Conservation (phyloP, 1,284 basidiomycete species). For the Hymenochaete sp. region DNA sequence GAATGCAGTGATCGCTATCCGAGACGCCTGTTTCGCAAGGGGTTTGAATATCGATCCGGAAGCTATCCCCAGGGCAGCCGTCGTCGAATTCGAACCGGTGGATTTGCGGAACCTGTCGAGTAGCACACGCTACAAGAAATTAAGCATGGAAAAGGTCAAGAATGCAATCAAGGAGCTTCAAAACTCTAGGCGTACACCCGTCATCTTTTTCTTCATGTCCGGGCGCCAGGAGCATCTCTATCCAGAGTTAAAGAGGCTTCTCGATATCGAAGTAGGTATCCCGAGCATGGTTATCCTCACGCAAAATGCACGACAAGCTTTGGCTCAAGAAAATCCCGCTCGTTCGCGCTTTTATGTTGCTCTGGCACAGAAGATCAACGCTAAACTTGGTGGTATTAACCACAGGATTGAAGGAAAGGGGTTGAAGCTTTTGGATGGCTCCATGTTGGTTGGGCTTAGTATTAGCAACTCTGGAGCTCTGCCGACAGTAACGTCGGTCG, state of each 20-base stretch:
- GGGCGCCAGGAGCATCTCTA: conserved; percentile 8
- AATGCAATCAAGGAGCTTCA: conserved; percentile 9
- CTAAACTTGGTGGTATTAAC: conserved; percentile 72
- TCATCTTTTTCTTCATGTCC: conserved; percentile 16
- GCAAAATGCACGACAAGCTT: conserved; percentile 30
- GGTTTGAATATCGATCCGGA: conserved; percentile 29
- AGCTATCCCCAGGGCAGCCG: conserved; percentile 56
- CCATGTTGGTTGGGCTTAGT: conserved; percentile 46
- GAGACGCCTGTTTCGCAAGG: conserved; percentile 5
- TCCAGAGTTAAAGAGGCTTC: conserved; percentile 33
- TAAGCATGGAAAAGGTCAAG: conserved; percentile 8
- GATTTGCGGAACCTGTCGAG: conserved; percentile 6
- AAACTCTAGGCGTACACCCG: conserved; percentile 1
- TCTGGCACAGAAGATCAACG: conserved; percentile 56
- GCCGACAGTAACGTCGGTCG: conserved; percentile 9
- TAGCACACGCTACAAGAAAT: too few relatives aligned
- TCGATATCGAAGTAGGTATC: conserved; percentile 36
- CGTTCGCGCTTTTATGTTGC: conserved; percentile 69
- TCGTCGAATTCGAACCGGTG: conserved; percentile 36
- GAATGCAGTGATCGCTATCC: conserved; percentile 19
- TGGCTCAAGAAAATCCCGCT: conserved; percentile 46
- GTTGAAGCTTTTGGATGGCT: conserved; percentile 58
- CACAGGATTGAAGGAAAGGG: conserved; percentile 48
- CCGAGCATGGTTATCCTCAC: conserved; percentile 15
- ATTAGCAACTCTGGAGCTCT: conserved; percentile 1